Evolutionary conservation across 768 basidiomycete genomes (phyloP).

Genomic region (Lactifluus piperatus): DNA sequence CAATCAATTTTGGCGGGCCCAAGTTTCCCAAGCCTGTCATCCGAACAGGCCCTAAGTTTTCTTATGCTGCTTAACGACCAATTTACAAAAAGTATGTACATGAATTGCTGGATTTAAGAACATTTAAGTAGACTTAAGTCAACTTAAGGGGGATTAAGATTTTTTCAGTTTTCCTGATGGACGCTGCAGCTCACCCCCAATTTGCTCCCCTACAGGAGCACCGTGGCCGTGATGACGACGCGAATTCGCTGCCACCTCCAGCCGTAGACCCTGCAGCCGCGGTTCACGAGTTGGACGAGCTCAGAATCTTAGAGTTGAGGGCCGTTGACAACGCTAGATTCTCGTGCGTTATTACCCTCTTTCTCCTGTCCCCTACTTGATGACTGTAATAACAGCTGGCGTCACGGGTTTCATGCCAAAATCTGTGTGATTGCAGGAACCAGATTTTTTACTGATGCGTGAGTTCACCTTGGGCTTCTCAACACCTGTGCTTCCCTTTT

Average conservation of each 20-base stretch:
- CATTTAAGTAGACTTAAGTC: too few relatives aligned
- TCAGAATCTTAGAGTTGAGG: constrained; percentile 74
- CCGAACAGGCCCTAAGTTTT: too few relatives aligned
- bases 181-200: background rate
- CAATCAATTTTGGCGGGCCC: too few relatives aligned
- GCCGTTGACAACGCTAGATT: constrained; percentile 59
- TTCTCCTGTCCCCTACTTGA: background rate
- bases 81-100: too few relatives aligned
- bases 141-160: too few relatives aligned
- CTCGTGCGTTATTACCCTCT: constrained; percentile 41
- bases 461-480: constrained; percentile 19
- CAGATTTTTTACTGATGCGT: constrained; percentile 89
- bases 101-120: too few relatives aligned
- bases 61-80: too few relatives aligned
- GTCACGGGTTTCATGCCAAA: constrained; percentile 48
- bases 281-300: constrained; percentile 43
- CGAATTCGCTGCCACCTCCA: background rate
- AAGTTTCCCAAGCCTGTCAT: too few relatives aligned
- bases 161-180: too few relatives aligned
- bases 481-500: background rate
- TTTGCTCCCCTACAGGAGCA: background rate
- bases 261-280: background rate
- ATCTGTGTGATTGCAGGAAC: constrained; percentile 48
- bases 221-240: background rate
- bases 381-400: constrained; percentile 27